Evolutionary conservation across 768 basidiomycete species (phyloP).

Genomic region (Mrakia hoshinonis): DNA sequence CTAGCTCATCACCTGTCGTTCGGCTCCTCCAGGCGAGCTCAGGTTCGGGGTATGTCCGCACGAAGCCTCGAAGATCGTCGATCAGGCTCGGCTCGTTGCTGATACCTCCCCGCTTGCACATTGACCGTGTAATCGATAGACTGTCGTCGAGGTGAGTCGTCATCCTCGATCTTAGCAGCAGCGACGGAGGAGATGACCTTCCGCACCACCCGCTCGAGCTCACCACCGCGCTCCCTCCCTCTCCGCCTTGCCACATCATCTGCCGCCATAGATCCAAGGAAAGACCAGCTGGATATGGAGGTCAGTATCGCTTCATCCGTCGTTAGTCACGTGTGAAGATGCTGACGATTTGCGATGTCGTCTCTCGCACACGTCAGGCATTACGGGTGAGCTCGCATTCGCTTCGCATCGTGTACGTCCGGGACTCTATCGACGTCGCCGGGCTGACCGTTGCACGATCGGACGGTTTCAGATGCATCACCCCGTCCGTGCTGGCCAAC

Average conservation of each 20-base stretch:
- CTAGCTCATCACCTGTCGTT: no score
- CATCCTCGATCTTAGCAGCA: neutral
- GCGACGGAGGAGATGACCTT: neutral
- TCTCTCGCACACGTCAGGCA: neutral
- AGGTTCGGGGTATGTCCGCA: neutral
- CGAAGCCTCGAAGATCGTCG: no score
- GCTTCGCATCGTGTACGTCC: no score
- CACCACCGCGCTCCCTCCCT: neutral
- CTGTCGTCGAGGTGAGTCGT: neutral
- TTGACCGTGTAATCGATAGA: no score
- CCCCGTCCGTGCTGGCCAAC: neutral
- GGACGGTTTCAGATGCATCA: neutral
- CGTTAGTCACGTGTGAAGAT: no score
- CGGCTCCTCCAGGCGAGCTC: neutral
- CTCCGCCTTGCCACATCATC: neutral
- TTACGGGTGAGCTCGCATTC: neutral
- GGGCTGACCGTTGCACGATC: neutral
- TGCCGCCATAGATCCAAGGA: neutral
- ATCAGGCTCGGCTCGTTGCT: no score
- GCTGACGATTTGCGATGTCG: no score
- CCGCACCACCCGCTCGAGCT: neutral
- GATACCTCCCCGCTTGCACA: no score
- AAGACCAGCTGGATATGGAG: conserved; percentile 1
- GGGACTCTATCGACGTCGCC: no score
- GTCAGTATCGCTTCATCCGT: no score